A percentile compares a stretch with the other conserved stretches of the same genome.
phyloP scores from a whole-genome alignment of 208 protist genomes.

The Acanthamoeba sp. region DNA sequence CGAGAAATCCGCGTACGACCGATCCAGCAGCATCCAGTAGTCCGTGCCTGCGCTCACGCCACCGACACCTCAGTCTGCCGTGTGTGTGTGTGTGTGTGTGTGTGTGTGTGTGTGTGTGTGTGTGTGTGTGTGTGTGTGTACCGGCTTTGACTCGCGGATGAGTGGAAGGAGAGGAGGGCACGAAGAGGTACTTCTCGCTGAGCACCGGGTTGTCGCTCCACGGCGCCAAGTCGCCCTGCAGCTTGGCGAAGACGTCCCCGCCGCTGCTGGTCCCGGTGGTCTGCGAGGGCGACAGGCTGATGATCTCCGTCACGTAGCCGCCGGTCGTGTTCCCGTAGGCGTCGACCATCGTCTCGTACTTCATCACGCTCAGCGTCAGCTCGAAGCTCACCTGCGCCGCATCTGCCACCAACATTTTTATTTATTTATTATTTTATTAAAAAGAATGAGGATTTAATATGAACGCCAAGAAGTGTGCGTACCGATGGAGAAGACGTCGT shows the following conservation, averaged over 20 bases:
- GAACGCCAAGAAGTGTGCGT: background rate
- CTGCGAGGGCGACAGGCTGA: background rate
- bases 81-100: background rate
- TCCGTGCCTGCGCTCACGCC: background rate
- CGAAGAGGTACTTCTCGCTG: slow-evolving; percentile 63
- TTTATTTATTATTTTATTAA: too few relatives aligned
- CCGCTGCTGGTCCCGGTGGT: background rate
- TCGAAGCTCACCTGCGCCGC: slow-evolving; percentile 32
- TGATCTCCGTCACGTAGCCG: slow-evolving; percentile 6
- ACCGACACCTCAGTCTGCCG: background rate
- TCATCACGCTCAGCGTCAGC: background rate
- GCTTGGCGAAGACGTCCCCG: background rate
- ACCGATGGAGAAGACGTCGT: slow-evolving; percentile 53
- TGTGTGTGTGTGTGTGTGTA: background rate
- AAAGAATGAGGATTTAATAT: background rate
- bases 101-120: background rate
- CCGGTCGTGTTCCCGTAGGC: background rate
- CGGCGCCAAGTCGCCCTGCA: slow-evolving; percentile 57
- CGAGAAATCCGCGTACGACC: slow-evolving; percentile 32
- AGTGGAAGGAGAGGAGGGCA: background rate
- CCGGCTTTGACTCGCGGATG: slow-evolving; percentile 27
- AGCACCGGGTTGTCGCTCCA: slow-evolving; percentile 43
- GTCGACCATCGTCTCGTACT: background rate
- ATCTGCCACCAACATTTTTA: background rate
- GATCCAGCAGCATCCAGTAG: slow-evolving; percentile 61